A percentile compares a stretch with the other conserved stretches of the same genome.
phyloP scores from a whole-genome alignment of 169 alveolate species.

The Plasmodium gaboni region DNA sequence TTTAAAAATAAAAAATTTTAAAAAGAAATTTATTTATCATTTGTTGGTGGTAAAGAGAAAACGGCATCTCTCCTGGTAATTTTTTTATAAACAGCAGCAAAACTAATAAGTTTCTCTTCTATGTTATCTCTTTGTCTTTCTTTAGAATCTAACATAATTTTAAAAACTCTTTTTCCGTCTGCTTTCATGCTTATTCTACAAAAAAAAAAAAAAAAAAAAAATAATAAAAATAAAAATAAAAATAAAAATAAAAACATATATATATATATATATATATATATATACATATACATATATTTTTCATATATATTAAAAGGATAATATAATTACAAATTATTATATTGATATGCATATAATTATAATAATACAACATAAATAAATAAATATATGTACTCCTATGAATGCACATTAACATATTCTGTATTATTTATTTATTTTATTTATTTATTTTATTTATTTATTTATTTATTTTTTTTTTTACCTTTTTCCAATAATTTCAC shows the following conservation, averaged over 20 bases:
- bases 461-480: slow-evolving; percentile 36
- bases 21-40: slow-evolving; percentile 47
- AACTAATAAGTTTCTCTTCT: slow-evolving; percentile 95
- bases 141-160: slow-evolving; percentile 95
- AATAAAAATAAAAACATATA: no score
- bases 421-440: background rate
- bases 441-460: background rate
- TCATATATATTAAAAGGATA: slow-evolving; percentile 49
- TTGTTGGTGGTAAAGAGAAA: slow-evolving; percentile 87
- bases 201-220: background rate
- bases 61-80: slow-evolving; percentile 95
- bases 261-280: slow-evolving; percentile 18
- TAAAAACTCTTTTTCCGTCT: slow-evolving; percentile 95
- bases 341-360: slow-evolving; percentile 12
- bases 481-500: slow-evolving; percentile 94
- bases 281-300: slow-evolving; percentile 74
- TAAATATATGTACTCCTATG: background rate
- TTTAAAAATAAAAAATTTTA: no score
- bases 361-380: background rate
- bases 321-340: background rate
- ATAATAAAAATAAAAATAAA: no score
- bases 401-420: background rate
- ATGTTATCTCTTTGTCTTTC: slow-evolving; percentile 95
- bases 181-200: slow-evolving; percentile 92
- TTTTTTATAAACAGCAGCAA: slow-evolving; percentile 95